These are phyloP conservation scores for Aeschynomene evenia DNA, from an alignment of 306 rosid species.

Conservation along the genomic window DNA sequence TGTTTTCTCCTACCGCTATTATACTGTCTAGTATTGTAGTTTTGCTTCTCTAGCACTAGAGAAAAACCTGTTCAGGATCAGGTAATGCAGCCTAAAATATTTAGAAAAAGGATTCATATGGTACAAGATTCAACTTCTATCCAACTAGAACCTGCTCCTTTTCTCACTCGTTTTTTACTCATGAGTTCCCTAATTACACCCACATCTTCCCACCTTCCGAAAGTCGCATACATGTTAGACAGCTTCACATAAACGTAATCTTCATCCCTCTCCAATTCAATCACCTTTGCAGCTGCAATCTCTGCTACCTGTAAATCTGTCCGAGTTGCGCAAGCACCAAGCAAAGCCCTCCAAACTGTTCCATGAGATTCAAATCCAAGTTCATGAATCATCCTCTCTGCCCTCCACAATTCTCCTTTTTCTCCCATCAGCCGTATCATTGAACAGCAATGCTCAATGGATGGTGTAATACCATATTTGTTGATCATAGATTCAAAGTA, in stretches of 20 bases:
- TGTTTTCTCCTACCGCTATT: background rate
- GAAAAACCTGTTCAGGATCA: background rate
- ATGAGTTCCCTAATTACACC: slow-evolving; percentile 51
- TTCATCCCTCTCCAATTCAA: slow-evolving; percentile 50
- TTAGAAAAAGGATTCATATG: background rate
- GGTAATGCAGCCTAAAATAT: background rate
- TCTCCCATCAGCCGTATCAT: slow-evolving; percentile 68
- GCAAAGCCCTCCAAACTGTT: slow-evolving; percentile 67
- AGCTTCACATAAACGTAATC: slow-evolving; percentile 58
- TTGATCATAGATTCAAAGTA: slow-evolving; percentile 50
- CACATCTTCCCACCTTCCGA: slow-evolving; percentile 68
- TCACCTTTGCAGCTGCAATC: slow-evolving; percentile 59
- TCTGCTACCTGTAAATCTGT: slow-evolving; percentile 49
- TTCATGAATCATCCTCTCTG: slow-evolving; percentile 47
- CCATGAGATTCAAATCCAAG: slow-evolving; percentile 55
- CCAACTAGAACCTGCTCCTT: slow-evolving; percentile 65
- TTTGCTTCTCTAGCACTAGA: background rate
- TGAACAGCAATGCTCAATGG: slow-evolving; percentile 67
- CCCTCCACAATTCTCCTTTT: slow-evolving; percentile 57
- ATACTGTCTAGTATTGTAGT: too few relatives aligned
- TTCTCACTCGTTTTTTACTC: slow-evolving; percentile 49
- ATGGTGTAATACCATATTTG: slow-evolving; percentile 52
- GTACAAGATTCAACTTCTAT: slow-evolving; percentile 37
- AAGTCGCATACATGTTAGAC: slow-evolving; percentile 61
- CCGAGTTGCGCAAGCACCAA: slow-evolving; percentile 53